Base-by-base conservation (phyloP, 805 yeast genomes). In the Komagataella populi region DNA sequence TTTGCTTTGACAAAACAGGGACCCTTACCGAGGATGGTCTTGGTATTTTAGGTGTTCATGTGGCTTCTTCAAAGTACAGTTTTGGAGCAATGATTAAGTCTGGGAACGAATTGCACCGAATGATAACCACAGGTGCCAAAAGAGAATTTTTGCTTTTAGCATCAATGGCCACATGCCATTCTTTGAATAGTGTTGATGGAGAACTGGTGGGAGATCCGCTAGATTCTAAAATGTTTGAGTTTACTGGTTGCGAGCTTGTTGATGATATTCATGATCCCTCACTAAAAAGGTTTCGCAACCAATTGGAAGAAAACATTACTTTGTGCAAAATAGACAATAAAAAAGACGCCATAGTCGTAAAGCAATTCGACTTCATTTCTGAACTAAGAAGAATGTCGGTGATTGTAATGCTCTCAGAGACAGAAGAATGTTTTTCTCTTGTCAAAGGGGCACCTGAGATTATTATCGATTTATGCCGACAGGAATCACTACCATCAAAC, bases 391-490 rank as follows among this genome's bases (percentile, higher is more conserved):
- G 99, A 60, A 91, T 91, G 96, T 82, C 93, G 50, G 96, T 89
- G 0, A 64, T 91, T 50, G 48, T 53, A 3, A 45, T 51, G 6
- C 44, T 59, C n/a, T 64, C 69, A 18, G 63, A 67, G 17, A 18
- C 22, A n/a, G 47, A 45, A 23, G 12, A 30, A 10, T 30, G 39
- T 30, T 70, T 72, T 54, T 67, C 69, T 54, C 83, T 78, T 62
- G 88, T 93, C 10, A 93, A 93, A 62, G 99, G 99, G 49, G 99
- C 99, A 0, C 99, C 99, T 0, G 99, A 93, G 63, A 87, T 90
- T 8, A 86, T 93, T 74, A 71, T 76, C 30, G 83, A 80, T 16
- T 79, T 93, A 30, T 93, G 99, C 67, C 68, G 70, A 14, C 79
- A 83, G 1, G 78, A 75, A 17, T 70, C 89, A 0, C 66, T 93